A percentile compares a stretch with the other conserved stretches of the same genome.
phyloP scores from a whole-genome alignment of 345 rosid species.

The Citrus maxima region DNA sequence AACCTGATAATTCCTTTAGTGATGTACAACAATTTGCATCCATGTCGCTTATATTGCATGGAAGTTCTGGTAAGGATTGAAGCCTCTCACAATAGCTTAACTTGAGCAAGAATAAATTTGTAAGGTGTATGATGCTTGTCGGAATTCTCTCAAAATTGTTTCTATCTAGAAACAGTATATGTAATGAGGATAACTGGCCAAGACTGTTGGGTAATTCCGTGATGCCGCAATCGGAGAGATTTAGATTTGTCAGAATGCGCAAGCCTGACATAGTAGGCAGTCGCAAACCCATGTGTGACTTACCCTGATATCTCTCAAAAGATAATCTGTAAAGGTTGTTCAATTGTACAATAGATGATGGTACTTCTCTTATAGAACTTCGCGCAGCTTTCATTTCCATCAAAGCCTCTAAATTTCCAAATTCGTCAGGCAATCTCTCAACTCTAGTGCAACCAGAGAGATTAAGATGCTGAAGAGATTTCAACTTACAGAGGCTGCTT shows the following conservation, averaged over 20 bases:
- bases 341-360: too few relatives aligned
- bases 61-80: constrained; percentile 1
- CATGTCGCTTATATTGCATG: background rate
- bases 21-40: background rate
- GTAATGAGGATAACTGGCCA: background rate
- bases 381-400: too few relatives aligned
- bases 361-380: too few relatives aligned
- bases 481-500: too few relatives aligned
- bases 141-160: background rate
- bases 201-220: background rate
- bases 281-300: background rate
- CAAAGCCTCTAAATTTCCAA: too few relatives aligned
- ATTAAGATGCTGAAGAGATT: too few relatives aligned
- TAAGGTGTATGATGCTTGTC: background rate
- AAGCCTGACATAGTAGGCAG: constrained; percentile 1
- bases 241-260: background rate
- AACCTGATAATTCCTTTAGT: background rate
- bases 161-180: background rate
- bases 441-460: too few relatives aligned
- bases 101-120: background rate
- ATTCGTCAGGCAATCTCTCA: too few relatives aligned
- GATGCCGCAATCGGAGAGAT: background rate
- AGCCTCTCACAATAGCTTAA: background rate
- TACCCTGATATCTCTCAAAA: background rate
- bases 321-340: background rate